phyloP scores from a whole-genome alignment of 805 yeast genomes.

The Komagataella pseudopastoris region DNA sequence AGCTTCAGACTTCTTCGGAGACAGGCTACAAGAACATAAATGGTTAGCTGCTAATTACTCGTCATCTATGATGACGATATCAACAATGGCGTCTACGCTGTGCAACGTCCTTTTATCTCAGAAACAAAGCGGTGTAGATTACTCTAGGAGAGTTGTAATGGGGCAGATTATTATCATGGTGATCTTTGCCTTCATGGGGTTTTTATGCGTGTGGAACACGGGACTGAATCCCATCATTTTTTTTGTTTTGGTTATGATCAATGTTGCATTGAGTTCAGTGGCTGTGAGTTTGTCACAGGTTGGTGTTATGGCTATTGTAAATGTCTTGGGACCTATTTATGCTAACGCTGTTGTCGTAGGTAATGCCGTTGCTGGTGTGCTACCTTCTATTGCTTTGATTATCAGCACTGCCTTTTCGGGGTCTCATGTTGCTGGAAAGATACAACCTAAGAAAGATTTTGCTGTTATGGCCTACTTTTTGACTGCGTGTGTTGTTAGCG shows the following conservation, averaged over 20 bases:
- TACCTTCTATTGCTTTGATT: slow-evolving; percentile 67
- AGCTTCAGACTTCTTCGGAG: slow-evolving; percentile 70
- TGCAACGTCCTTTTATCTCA: slow-evolving; percentile 52
- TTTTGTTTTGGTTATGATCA: slow-evolving; percentile 42
- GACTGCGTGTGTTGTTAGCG: slow-evolving; percentile 9
- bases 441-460: slow-evolving; percentile 1
- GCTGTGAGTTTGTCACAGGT: slow-evolving; percentile 82
- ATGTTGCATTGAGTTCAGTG: slow-evolving; percentile 52
- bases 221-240: slow-evolving; percentile 25
- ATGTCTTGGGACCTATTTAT: slow-evolving; percentile 58
- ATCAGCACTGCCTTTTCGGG: slow-evolving; percentile 19
- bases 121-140: slow-evolving; percentile 47
- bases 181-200: slow-evolving; percentile 45
- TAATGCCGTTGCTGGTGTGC: slow-evolving; percentile 86
- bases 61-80: slow-evolving; percentile 79
- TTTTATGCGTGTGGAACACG: slow-evolving; percentile 24
- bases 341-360: slow-evolving; percentile 93
- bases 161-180: slow-evolving; percentile 49
- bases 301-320: slow-evolving; percentile 80
- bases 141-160: slow-evolving; percentile 35
- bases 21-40: slow-evolving; percentile 40
- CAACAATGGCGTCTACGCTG: slow-evolving; percentile 53
- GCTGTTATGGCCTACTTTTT: slow-evolving; percentile 23
- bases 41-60: slow-evolving; percentile 46
- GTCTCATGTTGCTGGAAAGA: not conserved